Evolutionary conservation across 106 monocot genomes (phyloP), one percentile per base, ranked within the genome.

Genomic region (Dactylorhiza incarnata): DNA sequence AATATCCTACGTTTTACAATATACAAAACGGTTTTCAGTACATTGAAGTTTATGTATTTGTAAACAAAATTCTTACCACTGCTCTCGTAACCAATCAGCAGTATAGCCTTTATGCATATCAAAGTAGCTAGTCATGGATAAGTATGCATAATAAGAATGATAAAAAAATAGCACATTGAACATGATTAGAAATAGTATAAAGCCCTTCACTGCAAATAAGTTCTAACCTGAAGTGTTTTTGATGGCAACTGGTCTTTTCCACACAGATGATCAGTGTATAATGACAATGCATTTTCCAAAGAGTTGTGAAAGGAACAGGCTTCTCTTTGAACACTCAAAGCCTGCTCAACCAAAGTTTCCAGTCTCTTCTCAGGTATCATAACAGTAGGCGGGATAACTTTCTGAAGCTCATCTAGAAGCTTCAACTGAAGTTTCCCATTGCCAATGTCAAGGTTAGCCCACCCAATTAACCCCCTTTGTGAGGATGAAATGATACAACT

Each of bases 251-350:
- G 85, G 23, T 90, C 93, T 37, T 84, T 84, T 49, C 87, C 85
- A 79, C 93, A 93, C 29, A 69, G 77, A 84, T 94, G 93, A 75
- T 94, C 90, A 43, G 79, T 55, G 71, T 86, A 94, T 24, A 94
- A 74, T 62, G 93, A 90, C 52, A 94, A 29, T 16, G 65, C 61
- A 25, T 71, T 77, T 71, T 86, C 86, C n/a, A 78, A 74, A 67
- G 86, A 83, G 63, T 94, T 94, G 74, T 94, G 93, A 74, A 88
- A 86, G 52, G 56, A 77, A 79, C 92, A 92, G 50, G 81, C 72
- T 26, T 87, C 77, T 25, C 76, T 55, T 81, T 92, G 92, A 73
- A 83, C 80, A 53, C 22, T 65, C 23, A 92, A 83, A 43, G 92
- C 86, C 80, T 84, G 82, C 47, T 92, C 88, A 72, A 92, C 78